These are phyloP conservation scores for Calycina herbarum DNA, from an alignment of 2,329 filamentous ascomycete genomes.

Conservation along the genomic window DNA sequence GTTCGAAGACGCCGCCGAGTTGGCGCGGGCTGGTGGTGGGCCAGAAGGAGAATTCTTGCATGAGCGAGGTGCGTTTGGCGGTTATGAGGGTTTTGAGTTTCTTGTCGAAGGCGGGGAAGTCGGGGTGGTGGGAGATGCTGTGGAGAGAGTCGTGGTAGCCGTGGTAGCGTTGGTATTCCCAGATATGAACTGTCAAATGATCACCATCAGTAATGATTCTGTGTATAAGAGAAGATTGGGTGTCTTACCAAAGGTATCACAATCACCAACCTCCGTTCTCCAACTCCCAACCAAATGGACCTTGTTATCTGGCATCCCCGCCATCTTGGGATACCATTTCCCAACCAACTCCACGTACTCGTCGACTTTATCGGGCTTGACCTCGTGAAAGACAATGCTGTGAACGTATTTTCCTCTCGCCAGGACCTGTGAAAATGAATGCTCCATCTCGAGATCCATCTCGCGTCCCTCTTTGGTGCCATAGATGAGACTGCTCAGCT, in stretches of 20 bases:
- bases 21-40: conserved; percentile 87
- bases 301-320: conserved; percentile 80
- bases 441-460: conserved; percentile 92
- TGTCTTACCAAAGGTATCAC: conserved; percentile 85
- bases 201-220: conserved; percentile 8
- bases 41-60: conserved; percentile 99
- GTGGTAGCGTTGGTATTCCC: conserved; percentile 97
- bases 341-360: conserved; percentile 91
- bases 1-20: conserved; percentile 90
- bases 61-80: conserved; percentile 83
- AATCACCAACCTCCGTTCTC: conserved; percentile 96
- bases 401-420: conserved; percentile 98
- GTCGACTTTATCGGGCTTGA: conserved; percentile 92
- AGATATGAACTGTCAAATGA: conserved; percentile 78
- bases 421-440: conserved; percentile 91
- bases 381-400: conserved; percentile 93
- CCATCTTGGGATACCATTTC: conserved; percentile 89
- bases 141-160: conserved; percentile 93
- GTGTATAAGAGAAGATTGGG: background rate
- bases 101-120: conserved; percentile 78
- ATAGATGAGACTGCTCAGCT: conserved; percentile 87
- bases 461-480: conserved; percentile 94
- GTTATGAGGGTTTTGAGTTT: conserved; percentile 85
- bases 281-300: conserved; percentile 97
- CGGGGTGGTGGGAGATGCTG: conserved; percentile 78